Evolutionary conservation across 2,329 filamentous ascomycete genomes (phyloP).

Genomic region (Hypoxylon sp.): DNA sequence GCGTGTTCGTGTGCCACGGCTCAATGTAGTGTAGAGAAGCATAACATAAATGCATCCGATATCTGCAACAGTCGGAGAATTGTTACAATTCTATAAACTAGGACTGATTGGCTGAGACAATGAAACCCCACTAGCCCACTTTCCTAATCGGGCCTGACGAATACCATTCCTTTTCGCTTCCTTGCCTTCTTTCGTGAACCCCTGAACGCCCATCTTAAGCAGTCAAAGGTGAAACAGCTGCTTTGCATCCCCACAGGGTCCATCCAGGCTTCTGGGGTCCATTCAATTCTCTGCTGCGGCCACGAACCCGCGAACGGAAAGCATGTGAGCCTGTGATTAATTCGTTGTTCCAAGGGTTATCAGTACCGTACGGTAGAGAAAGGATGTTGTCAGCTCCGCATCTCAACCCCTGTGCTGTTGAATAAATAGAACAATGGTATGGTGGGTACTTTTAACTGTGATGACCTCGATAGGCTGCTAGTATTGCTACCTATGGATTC

Average conservation of each 20-base stretch:
- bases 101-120: constrained; percentile 22
- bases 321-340: not conserved
- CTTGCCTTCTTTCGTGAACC: constrained; percentile 16
- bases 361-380: not conserved
- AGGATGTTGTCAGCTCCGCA: constrained; percentile 6
- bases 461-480: constrained; percentile 1
- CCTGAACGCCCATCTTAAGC: constrained; percentile 18
- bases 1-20: constrained; percentile 1
- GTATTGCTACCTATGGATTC: not conserved
- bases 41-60: constrained; percentile 11
- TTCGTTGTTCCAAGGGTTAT: not conserved
- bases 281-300: constrained; percentile 17
- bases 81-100: constrained; percentile 1
- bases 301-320: constrained; percentile 5
- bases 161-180: constrained; percentile 5
- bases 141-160: constrained; percentile 23
- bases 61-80: constrained; percentile 20
- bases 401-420: constrained; percentile 11
- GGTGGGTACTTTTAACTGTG: not conserved
- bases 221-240: constrained; percentile 30
- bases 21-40: constrained; percentile 8
- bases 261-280: constrained; percentile 11
- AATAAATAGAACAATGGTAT: constrained; percentile 5
- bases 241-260: constrained; percentile 20
- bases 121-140: constrained; percentile 26